phyloP scores from a whole-genome alignment of 1,284 basidiomycete genomes.

The Tremellales sp. region DNA sequence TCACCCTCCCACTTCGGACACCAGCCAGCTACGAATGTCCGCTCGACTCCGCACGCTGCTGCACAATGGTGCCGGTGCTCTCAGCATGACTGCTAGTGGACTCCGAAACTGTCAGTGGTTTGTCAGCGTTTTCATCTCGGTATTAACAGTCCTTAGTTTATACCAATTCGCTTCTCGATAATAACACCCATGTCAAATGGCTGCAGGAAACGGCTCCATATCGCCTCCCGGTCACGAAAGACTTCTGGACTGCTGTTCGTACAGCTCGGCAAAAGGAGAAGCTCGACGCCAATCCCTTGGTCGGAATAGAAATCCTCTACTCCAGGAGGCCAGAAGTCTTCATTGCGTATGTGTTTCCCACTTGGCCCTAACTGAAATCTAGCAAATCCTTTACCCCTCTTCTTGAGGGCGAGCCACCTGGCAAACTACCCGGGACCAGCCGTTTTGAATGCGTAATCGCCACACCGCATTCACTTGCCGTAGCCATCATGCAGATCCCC shows the following conservation, averaged over 20 bases:
- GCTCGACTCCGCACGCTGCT: background rate
- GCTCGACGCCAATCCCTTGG: constrained; percentile 3
- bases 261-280: background rate
- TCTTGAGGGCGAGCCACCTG: background rate
- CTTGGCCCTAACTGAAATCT: background rate
- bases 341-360: constrained; percentile 2
- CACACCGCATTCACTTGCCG: background rate
- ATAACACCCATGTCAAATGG: constrained; percentile 6
- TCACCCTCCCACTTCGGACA: background rate
- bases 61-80: constrained; percentile 1
- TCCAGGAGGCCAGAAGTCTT: constrained; percentile 3
- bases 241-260: background rate
- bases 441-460: constrained; percentile 9
- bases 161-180: background rate
- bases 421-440: background rate
- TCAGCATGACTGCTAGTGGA: constrained; percentile 2
- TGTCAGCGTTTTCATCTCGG: too few species aligned
- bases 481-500: constrained; percentile 3
- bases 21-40: background rate
- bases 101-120: constrained; percentile 3
- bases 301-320: constrained; percentile 3
- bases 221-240: background rate
- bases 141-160: background rate
- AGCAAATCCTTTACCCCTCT: background rate
- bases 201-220: background rate